Conservation (phyloP, 1,139 yeast species). For the Debaryomyces nepalensis region DNA sequence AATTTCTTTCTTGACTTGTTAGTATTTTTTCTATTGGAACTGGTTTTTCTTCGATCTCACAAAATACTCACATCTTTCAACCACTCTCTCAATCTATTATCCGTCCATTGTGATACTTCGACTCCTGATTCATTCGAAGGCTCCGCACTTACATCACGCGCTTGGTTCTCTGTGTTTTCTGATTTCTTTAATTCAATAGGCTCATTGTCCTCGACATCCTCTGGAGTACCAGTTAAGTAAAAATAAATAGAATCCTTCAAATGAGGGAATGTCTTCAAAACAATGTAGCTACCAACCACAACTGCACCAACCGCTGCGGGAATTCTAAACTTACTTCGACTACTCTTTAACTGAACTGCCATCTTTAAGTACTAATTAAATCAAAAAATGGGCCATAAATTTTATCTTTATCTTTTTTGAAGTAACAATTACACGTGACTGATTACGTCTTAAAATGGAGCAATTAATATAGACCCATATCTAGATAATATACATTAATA, state of each 20-base stretch:
- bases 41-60: too few species aligned
- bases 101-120: slow-evolving; percentile 43
- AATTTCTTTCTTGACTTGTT: slow-evolving; percentile 50
- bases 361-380: slow-evolving; percentile 8
- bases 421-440: slow-evolving; percentile 5
- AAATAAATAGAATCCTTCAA: slow-evolving; percentile 34
- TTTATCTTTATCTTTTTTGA: background rate
- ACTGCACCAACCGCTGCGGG: slow-evolving; percentile 44
- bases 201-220: slow-evolving; percentile 24
- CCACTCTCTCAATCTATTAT: slow-evolving; percentile 45
- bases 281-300: slow-evolving; percentile 48
- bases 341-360: slow-evolving; percentile 18
- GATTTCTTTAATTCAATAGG: slow-evolving; percentile 28
- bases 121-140: slow-evolving; percentile 20
- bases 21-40: slow-evolving; percentile 25
- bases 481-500: slow-evolving; percentile 15
- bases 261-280: slow-evolving; percentile 59
- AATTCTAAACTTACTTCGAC: slow-evolving; percentile 19
- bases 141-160: slow-evolving; percentile 11
- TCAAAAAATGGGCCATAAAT: background rate
- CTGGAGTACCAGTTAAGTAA: slow-evolving; percentile 27
- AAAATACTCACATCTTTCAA: slow-evolving; percentile 35
- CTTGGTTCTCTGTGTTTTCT: slow-evolving; percentile 13
- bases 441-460: slow-evolving; percentile 1
- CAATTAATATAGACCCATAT: slow-evolving; percentile 11